Percentiles rank a stretch among this genome's conserved stretches.
Evolutionary conservation across 2,329 filamentous ascomycete genomes (phyloP).

Genomic region (Fusarium luffae): DNA sequence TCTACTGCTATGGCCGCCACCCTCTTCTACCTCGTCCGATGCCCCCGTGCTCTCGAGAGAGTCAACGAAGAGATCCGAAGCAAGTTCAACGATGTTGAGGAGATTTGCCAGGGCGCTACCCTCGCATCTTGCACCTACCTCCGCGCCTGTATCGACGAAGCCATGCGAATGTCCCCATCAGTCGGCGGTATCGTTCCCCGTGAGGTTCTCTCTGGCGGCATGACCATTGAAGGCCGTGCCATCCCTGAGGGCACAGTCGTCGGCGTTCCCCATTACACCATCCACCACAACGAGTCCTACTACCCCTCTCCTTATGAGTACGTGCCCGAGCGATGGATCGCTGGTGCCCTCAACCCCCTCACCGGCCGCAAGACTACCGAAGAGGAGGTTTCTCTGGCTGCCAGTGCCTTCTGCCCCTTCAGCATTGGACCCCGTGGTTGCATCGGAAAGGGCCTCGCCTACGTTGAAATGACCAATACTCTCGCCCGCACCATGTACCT

Average conservation of each 20-base stretch:
- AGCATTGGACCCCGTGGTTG: slow-evolving; percentile 76
- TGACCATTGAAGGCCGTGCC: slow-evolving; percentile 62
- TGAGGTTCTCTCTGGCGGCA: slow-evolving; percentile 67
- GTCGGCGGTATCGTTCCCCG: slow-evolving; percentile 70
- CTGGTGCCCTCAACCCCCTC: slow-evolving; percentile 55
- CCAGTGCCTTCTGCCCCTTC: slow-evolving; percentile 80
- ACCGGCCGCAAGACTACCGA: slow-evolving; percentile 56
- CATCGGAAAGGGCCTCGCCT: slow-evolving; percentile 76
- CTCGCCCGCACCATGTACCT: slow-evolving; percentile 70
- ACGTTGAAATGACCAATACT: slow-evolving; percentile 73
- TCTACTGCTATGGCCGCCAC: slow-evolving; percentile 74
- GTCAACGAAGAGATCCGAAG: slow-evolving; percentile 63
- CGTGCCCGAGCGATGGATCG: slow-evolving; percentile 73
- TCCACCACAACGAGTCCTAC: slow-evolving; percentile 74
- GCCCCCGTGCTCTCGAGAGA: slow-evolving; percentile 58
- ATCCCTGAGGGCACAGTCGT: slow-evolving; percentile 71
- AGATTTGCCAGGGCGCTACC: slow-evolving; percentile 63
- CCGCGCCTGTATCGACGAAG: slow-evolving; percentile 72
- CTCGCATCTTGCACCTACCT: slow-evolving; percentile 68
- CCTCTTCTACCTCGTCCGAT: slow-evolving; percentile 70
- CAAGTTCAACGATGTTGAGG: slow-evolving; percentile 63
- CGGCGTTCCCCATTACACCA: slow-evolving; percentile 73
- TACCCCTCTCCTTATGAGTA: slow-evolving; percentile 69
- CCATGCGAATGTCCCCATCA: slow-evolving; percentile 71
- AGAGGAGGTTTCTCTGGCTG: slow-evolving; percentile 65